These are phyloP conservation scores for Xylaria sp. DNA, from an alignment of 2,329 filamentous ascomycete genomes.

Conservation along the genomic window DNA sequence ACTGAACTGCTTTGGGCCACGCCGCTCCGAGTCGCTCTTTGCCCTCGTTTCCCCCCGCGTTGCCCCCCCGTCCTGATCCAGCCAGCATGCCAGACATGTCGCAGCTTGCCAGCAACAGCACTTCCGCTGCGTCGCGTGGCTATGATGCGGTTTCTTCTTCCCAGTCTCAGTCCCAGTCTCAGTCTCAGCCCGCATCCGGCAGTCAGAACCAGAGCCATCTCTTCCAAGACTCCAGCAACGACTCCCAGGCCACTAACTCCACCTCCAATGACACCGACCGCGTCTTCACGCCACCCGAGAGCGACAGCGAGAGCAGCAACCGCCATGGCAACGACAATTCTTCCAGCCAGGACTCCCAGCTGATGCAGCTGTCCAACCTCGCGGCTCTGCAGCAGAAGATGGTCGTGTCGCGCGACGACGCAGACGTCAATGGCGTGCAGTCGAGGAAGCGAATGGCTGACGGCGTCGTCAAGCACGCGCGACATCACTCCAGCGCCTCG, in stretches of 20 bases:
- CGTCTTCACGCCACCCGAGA: slow-evolving; percentile 58
- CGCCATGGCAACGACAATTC: slow-evolving; percentile 53
- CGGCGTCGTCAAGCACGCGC: slow-evolving; percentile 72
- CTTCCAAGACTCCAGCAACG: slow-evolving; percentile 52
- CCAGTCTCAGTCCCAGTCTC: slow-evolving; percentile 6
- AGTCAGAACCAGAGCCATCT: slow-evolving; percentile 41
- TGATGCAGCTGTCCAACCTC: slow-evolving; percentile 68
- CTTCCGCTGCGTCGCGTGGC: slow-evolving; percentile 22
- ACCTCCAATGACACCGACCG: slow-evolving; percentile 55
- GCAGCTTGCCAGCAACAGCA: slow-evolving; percentile 30
- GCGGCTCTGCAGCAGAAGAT: slow-evolving; percentile 66
- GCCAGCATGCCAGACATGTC: slow-evolving; percentile 41
- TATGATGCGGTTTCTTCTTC: slow-evolving; percentile 14
- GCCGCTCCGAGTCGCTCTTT: not conserved
- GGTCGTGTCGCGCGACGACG: slow-evolving; percentile 51
- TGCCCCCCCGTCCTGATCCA: slow-evolving; percentile 20
- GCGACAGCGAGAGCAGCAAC: slow-evolving; percentile 56
- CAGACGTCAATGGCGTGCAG: slow-evolving; percentile 48
- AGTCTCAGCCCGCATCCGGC: slow-evolving; percentile 27
- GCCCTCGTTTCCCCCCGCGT: not conserved
- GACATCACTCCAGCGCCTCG: slow-evolving; percentile 57
- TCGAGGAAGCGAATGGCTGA: slow-evolving; percentile 81
- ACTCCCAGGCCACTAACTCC: slow-evolving; percentile 58
- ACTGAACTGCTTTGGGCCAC: slow-evolving; percentile 21
- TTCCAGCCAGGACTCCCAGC: slow-evolving; percentile 66